Percentiles rank a stretch among this genome's conserved stretches.
Evolutionary conservation across 345 rosid genomes (phyloP).

Genomic region (Carallia brachiata): DNA sequence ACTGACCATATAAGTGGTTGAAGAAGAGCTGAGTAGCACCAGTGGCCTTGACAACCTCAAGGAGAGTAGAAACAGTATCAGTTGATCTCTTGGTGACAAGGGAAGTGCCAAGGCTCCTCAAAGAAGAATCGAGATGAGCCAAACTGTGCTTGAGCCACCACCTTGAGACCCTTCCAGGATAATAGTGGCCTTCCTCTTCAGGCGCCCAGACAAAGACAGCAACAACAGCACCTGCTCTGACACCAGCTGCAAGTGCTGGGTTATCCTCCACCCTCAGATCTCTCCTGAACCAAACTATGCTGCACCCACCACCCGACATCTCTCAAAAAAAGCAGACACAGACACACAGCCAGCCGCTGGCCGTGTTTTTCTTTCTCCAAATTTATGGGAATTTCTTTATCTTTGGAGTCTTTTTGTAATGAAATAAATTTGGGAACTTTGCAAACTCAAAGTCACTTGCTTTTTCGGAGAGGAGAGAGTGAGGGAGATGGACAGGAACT

Average conservation of each 20-base stretch:
- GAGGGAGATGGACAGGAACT: background rate
- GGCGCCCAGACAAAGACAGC: constrained; percentile 91
- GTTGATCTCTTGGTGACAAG: constrained; percentile 88
- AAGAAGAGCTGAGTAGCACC: constrained; percentile 95
- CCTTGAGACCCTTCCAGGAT: constrained; percentile 95
- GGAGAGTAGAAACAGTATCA: constrained; percentile 75
- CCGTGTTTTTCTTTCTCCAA: background rate
- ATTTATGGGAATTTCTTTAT: background rate
- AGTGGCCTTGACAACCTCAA: constrained; percentile 74
- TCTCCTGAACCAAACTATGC: constrained; percentile 98
- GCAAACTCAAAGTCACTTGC: constrained; percentile 12
- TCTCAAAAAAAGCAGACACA: constrained; percentile 18
- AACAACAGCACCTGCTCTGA: constrained; percentile 78
- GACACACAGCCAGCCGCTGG: too few species aligned
- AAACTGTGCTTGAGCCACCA: constrained; percentile 99
- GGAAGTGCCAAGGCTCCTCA: constrained; percentile 78
- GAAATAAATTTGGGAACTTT: background rate
- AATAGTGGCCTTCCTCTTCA: constrained; percentile 84
- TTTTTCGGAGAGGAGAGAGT: constrained; percentile 1
- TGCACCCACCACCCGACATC: constrained; percentile 79
- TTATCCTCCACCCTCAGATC: constrained; percentile 97
- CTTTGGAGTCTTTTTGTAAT: background rate
- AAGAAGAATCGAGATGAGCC: constrained; percentile 83
- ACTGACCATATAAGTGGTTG: constrained; percentile 95
- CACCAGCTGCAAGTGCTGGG: constrained; percentile 91